Evolutionary conservation across 345 rosid species (phyloP).

Genomic region (Hypericum androsaemum): DNA sequence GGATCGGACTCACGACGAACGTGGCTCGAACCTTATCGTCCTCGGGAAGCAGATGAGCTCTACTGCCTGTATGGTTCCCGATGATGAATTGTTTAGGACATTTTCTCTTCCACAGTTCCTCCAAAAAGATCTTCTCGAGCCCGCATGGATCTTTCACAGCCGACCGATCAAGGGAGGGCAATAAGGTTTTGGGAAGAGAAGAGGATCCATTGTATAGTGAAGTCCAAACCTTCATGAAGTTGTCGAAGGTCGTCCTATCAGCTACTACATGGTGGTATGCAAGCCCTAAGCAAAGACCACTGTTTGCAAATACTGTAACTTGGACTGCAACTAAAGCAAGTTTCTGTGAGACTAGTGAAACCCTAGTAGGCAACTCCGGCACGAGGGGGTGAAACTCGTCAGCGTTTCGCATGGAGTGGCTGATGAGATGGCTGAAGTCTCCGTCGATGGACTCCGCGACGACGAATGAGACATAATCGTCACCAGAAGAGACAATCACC

Average conservation of each 20-base stretch:
- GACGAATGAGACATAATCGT: slow-evolving; percentile 16
- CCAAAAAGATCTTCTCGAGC: slow-evolving; percentile 20
- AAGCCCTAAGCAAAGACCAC: slow-evolving; percentile 34
- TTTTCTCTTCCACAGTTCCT: slow-evolving; percentile 20
- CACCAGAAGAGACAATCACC: slow-evolving; percentile 5
- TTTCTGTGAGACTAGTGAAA: background rate
- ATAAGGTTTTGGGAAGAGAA: background rate
- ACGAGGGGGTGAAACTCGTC: slow-evolving; percentile 17
- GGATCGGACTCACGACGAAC: slow-evolving; percentile 7
- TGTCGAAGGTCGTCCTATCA: slow-evolving; percentile 32
- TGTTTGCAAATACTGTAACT: slow-evolving; percentile 26
- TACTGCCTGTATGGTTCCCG: background rate
- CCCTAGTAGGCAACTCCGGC: slow-evolving; percentile 9
- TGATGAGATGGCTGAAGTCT: slow-evolving; percentile 14
- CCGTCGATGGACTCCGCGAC: slow-evolving; percentile 15
- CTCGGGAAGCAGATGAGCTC: too few relatives aligned
- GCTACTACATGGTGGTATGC: slow-evolving; percentile 36
- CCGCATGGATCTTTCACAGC: slow-evolving; percentile 16
- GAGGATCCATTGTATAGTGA: slow-evolving; percentile 10
- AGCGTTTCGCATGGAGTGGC: slow-evolving; percentile 15
- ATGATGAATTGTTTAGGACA: background rate
- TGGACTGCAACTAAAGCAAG: slow-evolving; percentile 27
- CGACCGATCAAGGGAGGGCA: slow-evolving; percentile 17
- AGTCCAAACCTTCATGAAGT: slow-evolving; percentile 37
- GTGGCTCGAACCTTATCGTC: slow-evolving; percentile 17